Evolutionary conservation across 495 filamentous ascomycete genomes (phyloP), one percentile per base, ranked within the genome.

Genomic region (Hyaloscypha hepaticicola): DNA sequence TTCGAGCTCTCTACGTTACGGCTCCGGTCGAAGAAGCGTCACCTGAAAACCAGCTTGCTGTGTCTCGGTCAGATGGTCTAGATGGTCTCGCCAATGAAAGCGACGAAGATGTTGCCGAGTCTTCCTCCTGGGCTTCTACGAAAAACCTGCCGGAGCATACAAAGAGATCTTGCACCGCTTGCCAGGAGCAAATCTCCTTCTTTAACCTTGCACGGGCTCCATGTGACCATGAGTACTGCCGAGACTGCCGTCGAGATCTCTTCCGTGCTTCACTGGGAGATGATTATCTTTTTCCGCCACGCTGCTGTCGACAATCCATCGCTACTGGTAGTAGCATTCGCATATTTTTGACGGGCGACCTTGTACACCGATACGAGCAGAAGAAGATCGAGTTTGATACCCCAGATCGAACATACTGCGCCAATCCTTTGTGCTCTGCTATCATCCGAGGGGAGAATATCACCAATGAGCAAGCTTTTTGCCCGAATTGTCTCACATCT

Each of bases 381-480:
- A 73, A 73, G 67, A 64, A 60, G 24, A 63, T 70, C 48, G 74
- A 76, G 58, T 67, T 66, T 21, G 61, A 68, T 0, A 71, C 70
- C 11, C 27, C 56, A 19, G 55, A 74, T 55, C 69, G 69, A 24
- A 66, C 63, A 0, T 74, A 76, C 49, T 76, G 74, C 58, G 66
- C 63, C 22, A 65, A 63, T 41, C 49, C 65, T 1, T 1, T 31
- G 5, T 74, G 72, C 65, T 69, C 65, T 1, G 48, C 64, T 12
- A 74, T 74, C 50, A 67, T 72, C 41, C 51, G 4, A 21, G 14
- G n/a, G 5, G 33, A 55, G 24, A 21, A 41, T 33, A 72, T 72
- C 52, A 14, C 38, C 5, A 55, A 61, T 45, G 64, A 61, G 24
- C 27, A 55, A 34, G 79, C 75, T 6, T 61, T 60, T 24, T 83